phyloP scores from a whole-genome alignment of 495 filamentous ascomycete genomes.

The Aspergillus wentii region DNA sequence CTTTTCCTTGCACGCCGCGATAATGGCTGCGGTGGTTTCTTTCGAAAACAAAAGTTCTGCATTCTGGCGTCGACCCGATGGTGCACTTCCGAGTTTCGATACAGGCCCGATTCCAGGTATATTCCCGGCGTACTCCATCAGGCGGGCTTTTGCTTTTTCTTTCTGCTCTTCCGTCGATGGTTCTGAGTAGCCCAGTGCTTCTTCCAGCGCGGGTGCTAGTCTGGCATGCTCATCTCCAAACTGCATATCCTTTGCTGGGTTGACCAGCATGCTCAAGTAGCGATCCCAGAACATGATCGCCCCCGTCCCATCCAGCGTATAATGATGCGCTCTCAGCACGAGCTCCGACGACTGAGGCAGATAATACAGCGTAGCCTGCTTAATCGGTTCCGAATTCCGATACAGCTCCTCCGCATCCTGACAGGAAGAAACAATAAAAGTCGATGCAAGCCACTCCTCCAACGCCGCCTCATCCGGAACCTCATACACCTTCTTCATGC shows the following conservation, averaged over 20 bases:
- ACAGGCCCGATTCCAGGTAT: neutral
- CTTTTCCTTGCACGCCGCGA: neutral
- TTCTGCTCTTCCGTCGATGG: neutral
- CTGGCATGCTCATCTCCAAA: neutral
- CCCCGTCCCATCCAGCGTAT: slow-evolving; percentile 1
- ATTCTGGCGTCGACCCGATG: neutral
- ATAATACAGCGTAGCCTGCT: slow-evolving; percentile 21
- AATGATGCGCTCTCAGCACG: slow-evolving; percentile 4
- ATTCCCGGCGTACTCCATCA: neutral
- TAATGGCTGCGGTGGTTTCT: neutral
- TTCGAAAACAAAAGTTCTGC: neutral
- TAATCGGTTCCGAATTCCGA: slow-evolving; percentile 5
- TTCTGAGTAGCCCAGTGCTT: neutral
- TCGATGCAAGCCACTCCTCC: slow-evolving; percentile 16
- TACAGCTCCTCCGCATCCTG: slow-evolving; percentile 14
- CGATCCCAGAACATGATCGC: slow-evolving; percentile 1
- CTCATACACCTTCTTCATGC: slow-evolving; percentile 19
- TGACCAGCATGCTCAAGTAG: neutral
- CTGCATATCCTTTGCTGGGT: neutral
- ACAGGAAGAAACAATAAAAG: slow-evolving; percentile 18
- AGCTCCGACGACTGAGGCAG: slow-evolving; percentile 18
- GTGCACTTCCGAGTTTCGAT: neutral
- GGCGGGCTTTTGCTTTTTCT: neutral
- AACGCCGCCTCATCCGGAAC: slow-evolving; percentile 13
- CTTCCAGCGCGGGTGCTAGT: neutral